A percentile compares a stretch with the other conserved stretches of the same genome.
These are phyloP conservation scores for Penicillium steckii DNA, from an alignment of 495 filamentous ascomycete genomes.

Conservation along the genomic window DNA sequence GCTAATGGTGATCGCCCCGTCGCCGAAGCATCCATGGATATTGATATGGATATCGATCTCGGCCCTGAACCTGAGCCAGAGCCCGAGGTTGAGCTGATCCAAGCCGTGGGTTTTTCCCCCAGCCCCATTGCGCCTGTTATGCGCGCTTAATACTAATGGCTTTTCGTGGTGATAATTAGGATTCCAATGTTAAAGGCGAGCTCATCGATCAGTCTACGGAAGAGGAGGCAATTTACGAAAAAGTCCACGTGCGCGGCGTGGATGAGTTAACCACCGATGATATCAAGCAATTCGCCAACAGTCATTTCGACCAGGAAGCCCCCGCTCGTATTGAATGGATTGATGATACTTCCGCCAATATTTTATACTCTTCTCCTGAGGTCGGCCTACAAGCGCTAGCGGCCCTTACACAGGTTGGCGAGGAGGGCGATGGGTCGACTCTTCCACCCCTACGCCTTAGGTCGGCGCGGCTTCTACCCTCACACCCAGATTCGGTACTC, in stretches of 20 bases:
- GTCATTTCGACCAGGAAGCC: conserved; percentile 56
- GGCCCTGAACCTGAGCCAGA: conserved; percentile 48
- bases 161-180: conserved; percentile 14
- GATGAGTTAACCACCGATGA: conserved; percentile 77
- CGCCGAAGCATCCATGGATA: conserved; percentile 60
- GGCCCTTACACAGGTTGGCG: conserved; percentile 51
- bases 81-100: conserved; percentile 38
- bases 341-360: conserved; percentile 86
- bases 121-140: background rate
- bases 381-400: conserved; percentile 70
- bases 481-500: conserved; percentile 67
- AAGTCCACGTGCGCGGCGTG: conserved; percentile 80
- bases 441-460: conserved; percentile 51
- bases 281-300: conserved; percentile 65
- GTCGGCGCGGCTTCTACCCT: conserved; percentile 59
- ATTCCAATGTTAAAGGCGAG: conserved; percentile 21
- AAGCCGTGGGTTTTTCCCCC: conserved; percentile 29
- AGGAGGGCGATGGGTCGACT: conserved; percentile 36
- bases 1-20: background rate
- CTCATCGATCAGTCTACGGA: conserved; percentile 26
- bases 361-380: conserved; percentile 70
- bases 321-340: conserved; percentile 84
- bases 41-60: conserved; percentile 74
- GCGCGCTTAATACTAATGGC: background rate
- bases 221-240: conserved; percentile 49